These are phyloP conservation scores for Aspergillus fijiensis DNA, from an alignment of 2,329 filamentous ascomycete species.

Conservation along the genomic window DNA sequence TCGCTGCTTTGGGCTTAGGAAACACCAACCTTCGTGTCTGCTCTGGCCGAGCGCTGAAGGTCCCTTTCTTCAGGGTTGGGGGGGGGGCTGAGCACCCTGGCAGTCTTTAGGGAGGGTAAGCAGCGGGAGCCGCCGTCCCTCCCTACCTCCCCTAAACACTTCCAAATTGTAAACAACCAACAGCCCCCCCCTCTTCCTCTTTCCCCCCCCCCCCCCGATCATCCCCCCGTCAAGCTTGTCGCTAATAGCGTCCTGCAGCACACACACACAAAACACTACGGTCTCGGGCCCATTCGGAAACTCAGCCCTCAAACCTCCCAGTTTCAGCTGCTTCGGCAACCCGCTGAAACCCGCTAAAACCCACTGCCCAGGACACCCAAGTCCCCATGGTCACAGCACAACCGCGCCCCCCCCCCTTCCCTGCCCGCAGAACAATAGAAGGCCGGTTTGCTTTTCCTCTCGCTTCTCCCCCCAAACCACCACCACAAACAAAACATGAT, in stretches of 20 bases:
- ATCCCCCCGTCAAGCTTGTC: background rate
- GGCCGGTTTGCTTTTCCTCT: background rate
- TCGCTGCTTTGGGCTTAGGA: constrained; percentile 24
- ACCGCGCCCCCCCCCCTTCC: constrained; percentile 18
- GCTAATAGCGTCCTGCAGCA: background rate
- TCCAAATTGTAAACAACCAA: no score
- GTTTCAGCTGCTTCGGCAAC: background rate
- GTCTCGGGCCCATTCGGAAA: no score
- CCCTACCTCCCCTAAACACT: no score
- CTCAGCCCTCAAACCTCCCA: background rate
- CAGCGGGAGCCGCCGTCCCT: no score
- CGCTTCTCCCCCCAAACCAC: background rate
- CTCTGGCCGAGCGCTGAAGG: background rate
- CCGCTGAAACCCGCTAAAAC: constrained; percentile 10
- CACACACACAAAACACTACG: no score
- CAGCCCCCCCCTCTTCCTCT: no score
- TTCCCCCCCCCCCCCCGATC: background rate
- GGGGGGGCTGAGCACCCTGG: background rate
- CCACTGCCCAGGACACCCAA: constrained; percentile 2
- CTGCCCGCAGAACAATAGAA: background rate
- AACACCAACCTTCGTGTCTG: background rate
- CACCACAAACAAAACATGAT: background rate
- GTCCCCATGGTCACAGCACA: constrained; percentile 10
- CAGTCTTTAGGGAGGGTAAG: background rate
- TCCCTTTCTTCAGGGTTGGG: background rate